Evolutionary conservation across 495 filamentous ascomycete species (phyloP), one percentile per base, ranked within the genome.

Genomic region (Aspergillus nanangensis): DNA sequence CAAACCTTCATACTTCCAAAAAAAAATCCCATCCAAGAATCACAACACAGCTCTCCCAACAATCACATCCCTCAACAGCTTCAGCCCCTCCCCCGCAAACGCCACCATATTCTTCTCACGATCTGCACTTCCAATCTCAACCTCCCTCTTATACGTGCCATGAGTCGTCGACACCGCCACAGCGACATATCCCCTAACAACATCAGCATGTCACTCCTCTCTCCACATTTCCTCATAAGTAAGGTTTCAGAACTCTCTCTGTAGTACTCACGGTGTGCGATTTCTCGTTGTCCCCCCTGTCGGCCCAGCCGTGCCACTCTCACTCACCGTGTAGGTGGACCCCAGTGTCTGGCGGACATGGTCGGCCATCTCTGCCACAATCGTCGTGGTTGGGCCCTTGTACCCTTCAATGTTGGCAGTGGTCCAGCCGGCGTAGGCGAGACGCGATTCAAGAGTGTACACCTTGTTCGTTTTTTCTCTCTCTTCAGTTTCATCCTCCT

Each of bases 271-370:
- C 71, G 80, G 80, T 18, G 66, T 76, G 49, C 79, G 60, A 57
- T 80, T 82, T 55, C 61, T 71, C 34, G 73, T 78, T 43, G 63
- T 58, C 7, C 79, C 79, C 8, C 78, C 77, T 5, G 75, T 78
- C 13, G 79, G 81, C n/a, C 79, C 80, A 9, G 79, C 79, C 0
- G 79, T 83, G 1, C 81, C 81, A 47, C 75, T 79, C 65, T 83
- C 81, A 41, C 65, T 71, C 10, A 83, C 52, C 33, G 71, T 73
- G 53, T 80, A 82, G 8, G 78, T 82, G 29, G 70, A 71, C 4
- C 61, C 64, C 19, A 83, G 58, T 25, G 62, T 77, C 25, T 52
- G 58, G 19, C 79, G 67, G 18, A 77, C 74, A 50, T 81, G 72
- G 17, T 74, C 69, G 1, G 79, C 79, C n/a, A 84, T 41, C 1